Evolutionary conservation across 116 monocot species (phyloP), one percentile per base, ranked within the genome.

Genomic region (Zostera marina): DNA sequence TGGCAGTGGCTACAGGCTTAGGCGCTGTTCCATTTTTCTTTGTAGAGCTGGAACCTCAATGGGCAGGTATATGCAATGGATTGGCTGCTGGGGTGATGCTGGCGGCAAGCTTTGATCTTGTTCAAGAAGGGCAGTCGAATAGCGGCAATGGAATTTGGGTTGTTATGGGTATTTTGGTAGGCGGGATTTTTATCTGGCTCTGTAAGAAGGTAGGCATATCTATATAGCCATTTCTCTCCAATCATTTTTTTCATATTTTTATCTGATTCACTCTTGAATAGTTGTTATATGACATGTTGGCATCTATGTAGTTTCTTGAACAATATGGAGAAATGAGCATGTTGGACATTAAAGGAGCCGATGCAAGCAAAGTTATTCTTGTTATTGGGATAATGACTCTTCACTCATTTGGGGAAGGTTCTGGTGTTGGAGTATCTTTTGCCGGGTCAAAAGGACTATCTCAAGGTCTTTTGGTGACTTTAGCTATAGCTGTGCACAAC

Each of bases 331-430:
- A 98, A 70, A 61, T 98, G 62, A 98, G 96, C 76, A 98, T 98
- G 96, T 56, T 98, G 72, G 96, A 98, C 59, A 86, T 89, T 53
- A 98, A 98, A 72, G 96, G 96, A 68, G 96, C 96, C 55, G 88
- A 98, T 61, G 96, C 96, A 44, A 85, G 80, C 67, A 98, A 98
- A 78, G 85, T 75, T 56, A 66, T 98, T 25, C 76, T 98, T 60
- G 89, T 98, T 16, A 73, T 98, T 65, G 89, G 96, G 45, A 98
- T 98, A 75, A 98, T 98, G 96, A 98, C 96, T 19, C 83, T 98
- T 48, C 96, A 98, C 69, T 98, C 96, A 0, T 98, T 98, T 76
- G 96, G 96, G 9, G 96, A 98, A 60, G 96, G 96, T 48, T 89
- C 96, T 8, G 96, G 96, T 56, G 96, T 98, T 52, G 96, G 96